Evolutionary conservation across 2,329 filamentous ascomycete genomes (phyloP), one percentile per base, ranked within the genome.

Genomic region (Trichoderma koningii): DNA sequence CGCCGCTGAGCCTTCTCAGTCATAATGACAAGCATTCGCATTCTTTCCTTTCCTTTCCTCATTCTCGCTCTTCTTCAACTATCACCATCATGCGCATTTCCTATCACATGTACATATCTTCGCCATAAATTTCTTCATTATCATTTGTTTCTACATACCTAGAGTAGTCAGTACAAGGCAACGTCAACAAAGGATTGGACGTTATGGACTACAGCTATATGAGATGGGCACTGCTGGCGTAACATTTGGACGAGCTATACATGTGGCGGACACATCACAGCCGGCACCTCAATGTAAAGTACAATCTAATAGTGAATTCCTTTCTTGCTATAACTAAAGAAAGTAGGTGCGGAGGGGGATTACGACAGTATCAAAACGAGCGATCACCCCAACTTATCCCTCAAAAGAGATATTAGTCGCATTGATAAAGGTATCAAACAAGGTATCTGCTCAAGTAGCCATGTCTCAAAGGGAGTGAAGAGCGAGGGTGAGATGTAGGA

Each of bases 381-480:
- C 26, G 23, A 55, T 30, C 50, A 23, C 55, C 28, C 23, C 51
- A 5, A 38, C 53, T 14, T 21, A 47, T 48, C 15, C 63, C 48
- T 42, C 38, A 14, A 30, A 30, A 48, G 50, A 61, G 55, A 55
- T 52, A 65, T 55, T 61, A 55, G 63, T 65, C 56, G 51, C 63
- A 65, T 65, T 66, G 64, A 66, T 66, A 63, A 66, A 44, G 59
- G 59, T 70, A 68, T 73, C 68, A 70, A 72, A 62, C 68, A 73
- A 76, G 71, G 72, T 76, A 75, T 76, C 70, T 76, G 70, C 70
- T 73, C 71, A 76, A 73, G 62, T 74, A 76, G 71, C 70, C 68
- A 74, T 76, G 69, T 71, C 70, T 70, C 72, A 72, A 70, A 60
- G 45, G 30, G 45, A 50, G 34, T 26, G 70, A 75, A 55, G 55